These are phyloP conservation scores for Neolentinus lepideus DNA, from an alignment of 1,284 basidiomycete species.

Conservation along the genomic window DNA sequence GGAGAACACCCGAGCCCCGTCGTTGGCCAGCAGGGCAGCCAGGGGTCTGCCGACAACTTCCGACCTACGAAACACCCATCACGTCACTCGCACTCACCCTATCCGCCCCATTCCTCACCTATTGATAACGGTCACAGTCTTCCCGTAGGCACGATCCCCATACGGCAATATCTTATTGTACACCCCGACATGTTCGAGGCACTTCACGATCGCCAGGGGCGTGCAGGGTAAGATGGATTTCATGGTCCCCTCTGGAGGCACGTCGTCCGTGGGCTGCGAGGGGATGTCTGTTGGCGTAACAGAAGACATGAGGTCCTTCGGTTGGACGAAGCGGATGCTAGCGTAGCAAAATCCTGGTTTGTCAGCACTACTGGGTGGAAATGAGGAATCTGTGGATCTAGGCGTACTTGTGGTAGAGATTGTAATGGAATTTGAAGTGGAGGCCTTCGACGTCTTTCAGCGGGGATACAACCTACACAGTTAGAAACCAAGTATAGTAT, in stretches of 20 bases:
- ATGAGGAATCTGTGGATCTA: too few relatives aligned
- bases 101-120: slow-evolving; percentile 55
- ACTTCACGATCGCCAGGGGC: slow-evolving; percentile 94
- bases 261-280: slow-evolving; percentile 39
- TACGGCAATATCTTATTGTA: slow-evolving; percentile 92
- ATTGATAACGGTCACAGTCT: slow-evolving; percentile 92
- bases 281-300: slow-evolving; percentile 28
- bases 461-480: slow-evolving; percentile 78
- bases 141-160: slow-evolving; percentile 92
- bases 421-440: slow-evolving; percentile 94
- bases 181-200: slow-evolving; percentile 83
- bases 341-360: slow-evolving; percentile 18
- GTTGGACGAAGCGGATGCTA: slow-evolving; percentile 75
- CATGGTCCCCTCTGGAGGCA: slow-evolving; percentile 74
- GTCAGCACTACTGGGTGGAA: too few relatives aligned
- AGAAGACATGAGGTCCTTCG: slow-evolving; percentile 50
- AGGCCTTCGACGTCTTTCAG: slow-evolving; percentile 97
- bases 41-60: slow-evolving; percentile 96
- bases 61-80: slow-evolving; percentile 53
- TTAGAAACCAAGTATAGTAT: slow-evolving; percentile 3
- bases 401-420: slow-evolving; percentile 90
- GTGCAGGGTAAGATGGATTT: slow-evolving; percentile 97
- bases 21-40: slow-evolving; percentile 90
- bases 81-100: too few relatives aligned
- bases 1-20: slow-evolving; percentile 92